A percentile compares a stretch with the other conserved stretches of the same genome.
phyloP scores from a whole-genome alignment of 2,329 filamentous ascomycete genomes.

The Xylariaceae sp. region DNA sequence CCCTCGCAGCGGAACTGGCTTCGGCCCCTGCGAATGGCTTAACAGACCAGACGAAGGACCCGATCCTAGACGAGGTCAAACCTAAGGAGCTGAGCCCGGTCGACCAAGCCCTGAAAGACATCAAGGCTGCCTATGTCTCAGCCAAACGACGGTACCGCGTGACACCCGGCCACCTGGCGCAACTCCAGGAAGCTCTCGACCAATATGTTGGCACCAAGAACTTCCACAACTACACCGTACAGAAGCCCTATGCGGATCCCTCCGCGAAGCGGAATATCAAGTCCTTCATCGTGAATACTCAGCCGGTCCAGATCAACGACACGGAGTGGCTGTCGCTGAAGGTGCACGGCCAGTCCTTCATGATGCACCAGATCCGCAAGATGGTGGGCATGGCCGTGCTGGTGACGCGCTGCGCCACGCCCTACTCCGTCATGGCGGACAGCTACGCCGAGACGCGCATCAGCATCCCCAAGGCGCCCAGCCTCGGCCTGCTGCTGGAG shows the following conservation, averaged over 20 bases:
- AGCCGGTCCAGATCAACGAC: conserved; percentile 77
- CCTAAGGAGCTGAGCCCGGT: conserved; percentile 41
- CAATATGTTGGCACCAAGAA: conserved; percentile 79
- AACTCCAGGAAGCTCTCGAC: conserved; percentile 67
- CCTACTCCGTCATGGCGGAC: conserved; percentile 61
- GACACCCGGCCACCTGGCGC: conserved; percentile 59
- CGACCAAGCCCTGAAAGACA: conserved; percentile 59
- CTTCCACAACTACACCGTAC: conserved; percentile 96
- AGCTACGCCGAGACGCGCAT: conserved; percentile 67
- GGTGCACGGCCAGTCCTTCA: conserved; percentile 96
- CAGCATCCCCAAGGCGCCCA: conserved; percentile 89
- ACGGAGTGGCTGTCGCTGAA: conserved; percentile 95
- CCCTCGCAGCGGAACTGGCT: conserved; percentile 13
- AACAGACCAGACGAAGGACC: conserved; percentile 6
- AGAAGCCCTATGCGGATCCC: conserved; percentile 73
- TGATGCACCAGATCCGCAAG: conserved; percentile 99
- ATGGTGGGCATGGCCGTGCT: conserved; percentile 94
- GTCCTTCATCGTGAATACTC: conserved; percentile 71
- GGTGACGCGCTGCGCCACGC: conserved; percentile 75
- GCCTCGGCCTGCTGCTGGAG: conserved; percentile 80
- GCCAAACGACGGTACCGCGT: conserved; percentile 85
- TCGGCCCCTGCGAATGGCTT: conserved; percentile 17
- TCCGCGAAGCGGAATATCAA: conserved; percentile 88
- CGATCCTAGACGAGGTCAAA: conserved; percentile 17
- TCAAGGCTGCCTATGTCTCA: conserved; percentile 73